These are phyloP conservation scores for Rhizomucor miehei DNA, from an alignment of 371 early-diverging fungal species.

Conservation along the genomic window DNA sequence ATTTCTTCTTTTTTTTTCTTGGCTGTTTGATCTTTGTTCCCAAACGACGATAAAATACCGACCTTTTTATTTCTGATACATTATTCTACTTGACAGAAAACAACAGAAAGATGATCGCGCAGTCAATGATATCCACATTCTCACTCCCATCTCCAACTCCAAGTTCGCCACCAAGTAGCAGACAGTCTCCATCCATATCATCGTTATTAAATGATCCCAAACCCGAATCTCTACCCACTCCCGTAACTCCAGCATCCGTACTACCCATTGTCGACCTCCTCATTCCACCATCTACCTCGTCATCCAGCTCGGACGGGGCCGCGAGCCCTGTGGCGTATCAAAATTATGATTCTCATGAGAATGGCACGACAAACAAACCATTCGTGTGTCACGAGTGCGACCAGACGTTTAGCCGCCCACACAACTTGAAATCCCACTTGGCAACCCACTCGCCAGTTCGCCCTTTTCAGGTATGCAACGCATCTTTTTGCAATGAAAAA, in stretches of 20 bases:
- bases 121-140: constrained; percentile 2
- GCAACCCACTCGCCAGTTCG: constrained; percentile 45
- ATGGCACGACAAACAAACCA: constrained; percentile 14
- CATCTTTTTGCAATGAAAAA: constrained; percentile 6
- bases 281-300: background rate
- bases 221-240: constrained; percentile 19
- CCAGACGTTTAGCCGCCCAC: constrained; percentile 44
- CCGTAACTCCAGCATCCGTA: constrained; percentile 19
- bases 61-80: no score
- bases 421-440: constrained; percentile 46
- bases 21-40: no score
- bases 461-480: constrained; percentile 36
- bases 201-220: constrained; percentile 2
- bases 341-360: constrained; percentile 2
- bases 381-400: constrained; percentile 37
- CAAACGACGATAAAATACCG: no score
- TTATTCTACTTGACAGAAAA: no score
- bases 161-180: background rate
- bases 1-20: no score
- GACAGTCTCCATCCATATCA: background rate
- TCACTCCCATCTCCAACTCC: constrained; percentile 1
- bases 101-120: background rate
- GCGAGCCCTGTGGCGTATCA: constrained; percentile 5
- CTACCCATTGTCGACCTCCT: constrained; percentile 6
- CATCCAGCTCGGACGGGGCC: constrained; percentile 1